Evolutionary conservation across 75 land plant genomes (phyloP), one percentile per base, ranked within the genome.

Genomic region (Isoetes taiwanensis): DNA sequence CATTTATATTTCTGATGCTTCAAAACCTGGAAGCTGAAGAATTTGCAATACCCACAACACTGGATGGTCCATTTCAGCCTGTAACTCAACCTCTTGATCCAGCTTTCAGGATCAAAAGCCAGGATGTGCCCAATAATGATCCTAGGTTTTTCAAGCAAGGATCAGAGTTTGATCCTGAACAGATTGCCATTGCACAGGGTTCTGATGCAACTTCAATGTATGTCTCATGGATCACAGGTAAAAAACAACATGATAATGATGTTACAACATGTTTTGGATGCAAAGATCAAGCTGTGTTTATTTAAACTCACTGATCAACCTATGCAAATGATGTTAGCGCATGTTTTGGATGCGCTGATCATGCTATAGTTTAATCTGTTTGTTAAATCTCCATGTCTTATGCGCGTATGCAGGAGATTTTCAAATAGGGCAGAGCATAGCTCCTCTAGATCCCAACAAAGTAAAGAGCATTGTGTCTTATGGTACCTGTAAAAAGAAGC

Each of bases 191-290:
- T 5, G 84, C 93, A 1, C 72, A 82, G 11, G n/a, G n/a, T 11
- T 79, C 86, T 42, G 59, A 70, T 0, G 75, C 84, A 0, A 46
- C 72, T 33, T 78, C 93, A 46, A 78, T 90, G 72, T 90, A 85
- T 90, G 77, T 90, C 19, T 85, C 90, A 24, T 85, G 90, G 90
- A 67, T 85, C 39, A 85, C 90, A 41, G 90, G 90, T 85, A 29
- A n/a, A n/a, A n/a, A n/a, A 29, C n/a, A n/a, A n/a, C n/a, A n/a
- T n/a, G n/a, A n/a, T n/a, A n/a, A n/a, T n/a, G n/a, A n/a, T n/a
- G n/a, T n/a, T n/a, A n/a, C n/a, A n/a, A n/a, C n/a, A n/a, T n/a
- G n/a, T n/a, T n/a, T n/a, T n/a, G n/a, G n/a, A n/a, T n/a, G n/a
- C n/a, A n/a, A n/a, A n/a, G n/a, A n/a, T n/a, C n/a, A n/a, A n/a